These are phyloP conservation scores for Floccularia luteovirens DNA, from an alignment of 768 basidiomycete genomes.

Conservation along the genomic window DNA sequence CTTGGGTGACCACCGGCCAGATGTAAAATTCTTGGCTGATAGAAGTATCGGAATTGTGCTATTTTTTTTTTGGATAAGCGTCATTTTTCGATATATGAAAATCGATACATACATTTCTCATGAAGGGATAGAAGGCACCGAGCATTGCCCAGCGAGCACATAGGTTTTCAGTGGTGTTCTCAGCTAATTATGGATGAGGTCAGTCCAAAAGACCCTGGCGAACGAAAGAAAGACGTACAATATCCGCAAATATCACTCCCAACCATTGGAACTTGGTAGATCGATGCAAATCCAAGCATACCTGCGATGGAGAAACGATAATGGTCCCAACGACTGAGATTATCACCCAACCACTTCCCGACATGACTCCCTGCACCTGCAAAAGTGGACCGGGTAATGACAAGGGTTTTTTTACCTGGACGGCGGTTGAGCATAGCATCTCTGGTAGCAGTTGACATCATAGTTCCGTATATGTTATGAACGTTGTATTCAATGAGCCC, in stretches of 20 bases:
- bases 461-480: slow-evolving; percentile 63
- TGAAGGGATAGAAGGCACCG: slow-evolving; percentile 75
- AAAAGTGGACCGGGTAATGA: slow-evolving; percentile 72
- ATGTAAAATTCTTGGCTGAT: slow-evolving; percentile 64
- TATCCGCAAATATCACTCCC: slow-evolving; percentile 71
- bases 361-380: slow-evolving; percentile 59
- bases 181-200: too few relatives aligned
- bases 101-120: slow-evolving; percentile 59
- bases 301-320: slow-evolving; percentile 56
- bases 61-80: too few relatives aligned
- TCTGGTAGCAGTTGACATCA: slow-evolving; percentile 61
- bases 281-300: slow-evolving; percentile 55
- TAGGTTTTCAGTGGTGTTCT: slow-evolving; percentile 57
- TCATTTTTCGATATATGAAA: too few relatives aligned
- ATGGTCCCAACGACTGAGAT: slow-evolving; percentile 49
- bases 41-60: slow-evolving; percentile 49
- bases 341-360: slow-evolving; percentile 75
- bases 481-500: slow-evolving; percentile 53
- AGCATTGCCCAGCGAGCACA: slow-evolving; percentile 75
- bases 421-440: slow-evolving; percentile 56
- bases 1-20: slow-evolving; percentile 49
- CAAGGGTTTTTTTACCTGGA: slow-evolving; percentile 50
- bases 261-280: slow-evolving; percentile 71
- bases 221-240: slow-evolving; percentile 27
- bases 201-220: too few relatives aligned